These are phyloP conservation scores for Collybia nuda DNA, from an alignment of 768 basidiomycete genomes.

Conservation along the genomic window DNA sequence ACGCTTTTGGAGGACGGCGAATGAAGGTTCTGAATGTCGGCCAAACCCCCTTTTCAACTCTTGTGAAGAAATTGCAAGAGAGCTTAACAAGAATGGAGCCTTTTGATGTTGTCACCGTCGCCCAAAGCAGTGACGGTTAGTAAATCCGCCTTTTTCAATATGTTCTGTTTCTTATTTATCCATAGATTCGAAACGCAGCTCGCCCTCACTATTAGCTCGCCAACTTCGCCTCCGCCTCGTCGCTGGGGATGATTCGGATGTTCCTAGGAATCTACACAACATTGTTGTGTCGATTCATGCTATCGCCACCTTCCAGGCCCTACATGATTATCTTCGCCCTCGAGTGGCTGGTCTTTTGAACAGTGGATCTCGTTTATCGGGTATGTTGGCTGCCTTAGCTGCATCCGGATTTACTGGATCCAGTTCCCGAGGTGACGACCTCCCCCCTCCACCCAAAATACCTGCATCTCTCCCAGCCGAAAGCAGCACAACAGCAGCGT, in stretches of 20 bases:
- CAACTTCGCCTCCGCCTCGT: conserved; percentile 87
- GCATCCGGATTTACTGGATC: conserved; percentile 67
- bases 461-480: conserved; percentile 31
- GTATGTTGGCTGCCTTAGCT: conserved; percentile 89
- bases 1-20: conserved; percentile 66
- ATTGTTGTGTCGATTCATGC: conserved; percentile 98
- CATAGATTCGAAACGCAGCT: conserved; percentile 85
- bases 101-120: conserved; percentile 91
- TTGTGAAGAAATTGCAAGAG: conserved; percentile 97
- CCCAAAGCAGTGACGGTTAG: conserved; percentile 79
- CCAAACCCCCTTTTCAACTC: conserved; percentile 65
- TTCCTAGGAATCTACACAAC: conserved; percentile 83
- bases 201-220: conserved; percentile 88
- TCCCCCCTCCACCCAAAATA: conserved; percentile 21
- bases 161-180: conserved; percentile 3
- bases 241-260: conserved; percentile 87
- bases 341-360: conserved; percentile 74
- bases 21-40: conserved; percentile 38
- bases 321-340: conserved; percentile 94
- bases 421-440: conserved; percentile 31
- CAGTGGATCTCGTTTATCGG: conserved; percentile 68
- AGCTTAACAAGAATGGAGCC: conserved; percentile 93
- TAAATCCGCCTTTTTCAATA: conserved; percentile 7
- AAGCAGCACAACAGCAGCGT: conserved; percentile 19
- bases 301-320: conserved; percentile 95